Evolutionary conservation across 2,329 filamentous ascomycete genomes (phyloP).

Genomic region (Aspergillus awamori): DNA sequence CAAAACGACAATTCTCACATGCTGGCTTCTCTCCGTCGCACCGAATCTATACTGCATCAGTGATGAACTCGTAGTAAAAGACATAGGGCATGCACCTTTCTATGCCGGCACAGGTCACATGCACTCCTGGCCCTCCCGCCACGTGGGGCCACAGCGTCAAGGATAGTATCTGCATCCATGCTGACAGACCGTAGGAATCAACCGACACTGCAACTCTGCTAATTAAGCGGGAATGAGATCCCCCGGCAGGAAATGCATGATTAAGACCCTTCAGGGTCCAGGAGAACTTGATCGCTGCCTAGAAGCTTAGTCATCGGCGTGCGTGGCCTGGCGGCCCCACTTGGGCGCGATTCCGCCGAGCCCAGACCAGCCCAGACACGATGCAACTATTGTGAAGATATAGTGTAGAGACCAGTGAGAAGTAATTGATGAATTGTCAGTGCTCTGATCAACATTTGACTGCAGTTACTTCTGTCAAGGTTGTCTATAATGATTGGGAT

Average conservation of each 20-base stretch:
- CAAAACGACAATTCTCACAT: constrained; percentile 31
- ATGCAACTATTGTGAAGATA: too few species aligned
- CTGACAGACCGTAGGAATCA: not conserved
- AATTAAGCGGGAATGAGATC: too few species aligned
- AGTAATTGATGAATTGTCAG: too few species aligned
- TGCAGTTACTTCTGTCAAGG: too few species aligned
- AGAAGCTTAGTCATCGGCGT: too few species aligned
- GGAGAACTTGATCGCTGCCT: too few species aligned
- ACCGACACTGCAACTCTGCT: not conserved
- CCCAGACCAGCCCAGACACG: too few species aligned
- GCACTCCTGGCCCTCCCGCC: constrained; percentile 20
- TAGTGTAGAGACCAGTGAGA: too few species aligned
- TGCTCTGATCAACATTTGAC: too few species aligned
- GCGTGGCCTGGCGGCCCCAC: too few species aligned
- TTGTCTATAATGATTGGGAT: too few species aligned
- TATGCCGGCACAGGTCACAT: constrained; percentile 28
- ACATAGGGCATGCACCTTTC: constrained; percentile 22
- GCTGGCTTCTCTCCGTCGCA: constrained; percentile 30
- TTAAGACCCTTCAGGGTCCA: not conserved
- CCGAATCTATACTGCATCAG: constrained; percentile 24
- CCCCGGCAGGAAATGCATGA: not conserved
- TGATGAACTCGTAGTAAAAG: not conserved
- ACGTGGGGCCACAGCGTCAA: not conserved
- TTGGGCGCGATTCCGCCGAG: too few species aligned
- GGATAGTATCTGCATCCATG: not conserved